These are phyloP conservation scores for Pseudocercospora fijiensis DNA, from an alignment of 2,329 filamentous ascomycete species.

Conservation along the genomic window DNA sequence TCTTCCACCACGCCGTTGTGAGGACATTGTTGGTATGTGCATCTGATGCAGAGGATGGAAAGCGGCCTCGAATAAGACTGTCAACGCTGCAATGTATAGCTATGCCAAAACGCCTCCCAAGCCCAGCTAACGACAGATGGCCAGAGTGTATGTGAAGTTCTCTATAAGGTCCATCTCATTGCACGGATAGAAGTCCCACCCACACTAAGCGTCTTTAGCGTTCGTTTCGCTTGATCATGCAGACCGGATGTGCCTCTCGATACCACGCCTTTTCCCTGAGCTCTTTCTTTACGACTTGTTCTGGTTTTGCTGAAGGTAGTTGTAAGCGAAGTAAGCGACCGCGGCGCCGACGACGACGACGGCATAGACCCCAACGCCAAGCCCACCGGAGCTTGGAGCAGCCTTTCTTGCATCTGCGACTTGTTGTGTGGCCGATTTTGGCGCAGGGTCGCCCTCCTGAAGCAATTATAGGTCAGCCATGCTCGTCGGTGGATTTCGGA, in stretches of 20 bases:
- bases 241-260: not conserved
- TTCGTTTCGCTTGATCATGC: not conserved
- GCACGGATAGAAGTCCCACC: not conserved
- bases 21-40: not conserved
- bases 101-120: not conserved
- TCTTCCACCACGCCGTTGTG: not conserved
- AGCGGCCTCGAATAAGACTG: not conserved
- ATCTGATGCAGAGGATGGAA: not conserved
- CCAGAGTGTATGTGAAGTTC: constrained; percentile 2
- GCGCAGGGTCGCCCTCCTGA: constrained; percentile 75
- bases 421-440: constrained; percentile 58
- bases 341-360: constrained; percentile 74
- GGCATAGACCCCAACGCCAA: constrained; percentile 79
- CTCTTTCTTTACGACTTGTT: constrained; percentile 31
- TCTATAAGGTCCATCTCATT: not conserved
- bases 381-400: constrained; percentile 45
- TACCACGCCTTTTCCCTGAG: not conserved
- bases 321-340: constrained; percentile 76
- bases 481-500: not conserved
- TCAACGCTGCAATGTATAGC: not conserved
- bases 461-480: not conserved
- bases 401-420: constrained; percentile 52
- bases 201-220: not conserved
- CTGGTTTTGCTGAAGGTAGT: constrained; percentile 68
- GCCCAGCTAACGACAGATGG: not conserved